These are phyloP conservation scores for Colletotrichum echinochloae DNA, from an alignment of 2,329 filamentous ascomycete genomes.

Conservation along the genomic window DNA sequence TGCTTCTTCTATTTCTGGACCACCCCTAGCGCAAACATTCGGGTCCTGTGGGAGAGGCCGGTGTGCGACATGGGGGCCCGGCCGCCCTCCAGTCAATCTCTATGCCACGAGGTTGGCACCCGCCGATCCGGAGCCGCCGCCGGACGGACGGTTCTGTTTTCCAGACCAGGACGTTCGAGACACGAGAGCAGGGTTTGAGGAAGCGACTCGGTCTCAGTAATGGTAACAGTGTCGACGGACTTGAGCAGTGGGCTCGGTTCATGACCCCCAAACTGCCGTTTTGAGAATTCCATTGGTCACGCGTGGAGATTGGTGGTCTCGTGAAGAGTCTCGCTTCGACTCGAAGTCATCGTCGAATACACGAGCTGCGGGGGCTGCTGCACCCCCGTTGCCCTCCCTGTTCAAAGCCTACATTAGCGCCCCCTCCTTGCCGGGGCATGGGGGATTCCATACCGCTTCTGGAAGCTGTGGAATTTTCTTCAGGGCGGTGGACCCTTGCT, in stretches of 20 bases:
- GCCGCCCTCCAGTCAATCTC: slow-evolving; percentile 14
- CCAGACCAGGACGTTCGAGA: slow-evolving; percentile 15
- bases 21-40: slow-evolving; percentile 9
- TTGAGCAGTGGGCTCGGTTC: not conserved
- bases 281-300: not conserved
- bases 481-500: slow-evolving; percentile 9
- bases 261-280: not conserved
- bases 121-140: slow-evolving; percentile 38
- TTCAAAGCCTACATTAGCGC: slow-evolving; percentile 15
- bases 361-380: not conserved
- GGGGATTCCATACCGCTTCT: slow-evolving; percentile 28
- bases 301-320: slow-evolving; percentile 3
- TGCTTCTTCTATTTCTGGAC: slow-evolving; percentile 3
- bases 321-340: not conserved
- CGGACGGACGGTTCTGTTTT: slow-evolving; percentile 9
- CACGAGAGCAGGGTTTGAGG: not conserved
- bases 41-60: not conserved
- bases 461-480: slow-evolving; percentile 26
- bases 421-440: not conserved
- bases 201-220: not conserved
- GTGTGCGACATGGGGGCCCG: slow-evolving; percentile 11
- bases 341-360: slow-evolving; percentile 10
- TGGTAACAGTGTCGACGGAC: not conserved
- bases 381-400: slow-evolving; percentile 18
- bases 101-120: slow-evolving; percentile 35